Evolutionary conservation across 164 flowering plant genomes (phyloP), one percentile per base, ranked within the genome.

Genomic region (Sedum album): DNA sequence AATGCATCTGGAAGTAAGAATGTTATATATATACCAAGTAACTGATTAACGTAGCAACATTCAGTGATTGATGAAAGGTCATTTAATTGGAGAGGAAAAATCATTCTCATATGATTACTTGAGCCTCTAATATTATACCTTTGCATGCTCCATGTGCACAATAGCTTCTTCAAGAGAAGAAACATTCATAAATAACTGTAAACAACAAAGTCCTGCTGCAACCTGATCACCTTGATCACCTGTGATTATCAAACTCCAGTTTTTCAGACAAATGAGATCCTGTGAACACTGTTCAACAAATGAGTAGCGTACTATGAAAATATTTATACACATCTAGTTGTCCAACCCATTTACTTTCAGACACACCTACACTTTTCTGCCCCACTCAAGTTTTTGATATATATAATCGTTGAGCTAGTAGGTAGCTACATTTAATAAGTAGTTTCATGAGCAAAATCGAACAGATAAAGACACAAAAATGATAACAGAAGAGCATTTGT

Each of bases 161-260:
- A 87, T 72, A 72, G 99, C 99, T 79, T 92, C 99, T 49, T 92
- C 99, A 73, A 82, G 97, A 26, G 85, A 81, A 63, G 84, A 78
- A 51, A 97, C 85, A 78, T 90, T 92, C 88, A 89, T 86, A 72
- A 87, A 95, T 68, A 95, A 76, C 84, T 95, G 99, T 75, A 92
- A 86, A 76, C 97, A 95, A 75, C 97, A 95, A 66, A 92, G 93
- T 41, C 99, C 97, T 74, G 97, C 92, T 69, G 97, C 96, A 73
- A 95, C 94, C 76, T 90, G 87, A 69, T 95, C 99, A 75, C 86
- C 76, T 83, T 92, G 65, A 92, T 84, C 51, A 95, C 99, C 99
- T 94, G 81, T 71, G 20, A 57, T 57, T 57, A 76, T 46, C 71
- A 78, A 44, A 20, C 46, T 11, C 35, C 30, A 71, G 75, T 49